Percentiles rank a stretch among this genome's conserved stretches.
These are phyloP conservation scores for Picochlorum sp. DNA, from an alignment of 139 green algal genomes.

Conservation along the genomic window DNA sequence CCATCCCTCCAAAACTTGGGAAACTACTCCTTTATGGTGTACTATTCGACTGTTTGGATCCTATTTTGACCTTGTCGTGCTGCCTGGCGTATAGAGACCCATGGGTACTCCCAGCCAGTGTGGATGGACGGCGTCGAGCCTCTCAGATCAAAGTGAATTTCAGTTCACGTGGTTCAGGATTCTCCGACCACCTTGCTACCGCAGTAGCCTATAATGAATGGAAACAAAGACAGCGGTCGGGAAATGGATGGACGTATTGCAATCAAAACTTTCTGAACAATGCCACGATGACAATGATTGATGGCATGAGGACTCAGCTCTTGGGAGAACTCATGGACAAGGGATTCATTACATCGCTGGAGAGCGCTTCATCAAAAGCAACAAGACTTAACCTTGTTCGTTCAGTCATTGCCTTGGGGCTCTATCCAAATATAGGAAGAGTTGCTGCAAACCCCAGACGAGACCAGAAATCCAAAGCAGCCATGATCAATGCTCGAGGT, in stretches of 20 bases:
- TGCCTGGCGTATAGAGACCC: conserved; percentile 56
- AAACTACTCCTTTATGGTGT: conserved; percentile 80
- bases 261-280: conserved; percentile 41
- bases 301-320: conserved; percentile 62
- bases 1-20: conserved; percentile 59
- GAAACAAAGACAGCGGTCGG: conserved; percentile 14
- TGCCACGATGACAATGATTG: conserved; percentile 60
- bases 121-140: conserved; percentile 21
- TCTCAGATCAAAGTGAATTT: conserved; percentile 20
- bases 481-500: conserved; percentile 34
- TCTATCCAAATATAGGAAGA: conserved; percentile 37
- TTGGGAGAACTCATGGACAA: conserved; percentile 44
- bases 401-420: conserved; percentile 37
- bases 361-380: conserved; percentile 15
- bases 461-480: not conserved
- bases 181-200: conserved; percentile 57
- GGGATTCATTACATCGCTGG: conserved; percentile 30
- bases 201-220: conserved; percentile 46
- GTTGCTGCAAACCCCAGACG: conserved; percentile 12
- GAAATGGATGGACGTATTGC: conserved; percentile 33
- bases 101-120: conserved; percentile 51
- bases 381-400: conserved; percentile 31
- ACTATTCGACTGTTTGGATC: conserved; percentile 67
- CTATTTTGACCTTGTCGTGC: conserved; percentile 68
- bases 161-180: conserved; percentile 27